Conservation (phyloP, 2,329 filamentous ascomycete genomes). For the Verticillium isaacii region DNA sequence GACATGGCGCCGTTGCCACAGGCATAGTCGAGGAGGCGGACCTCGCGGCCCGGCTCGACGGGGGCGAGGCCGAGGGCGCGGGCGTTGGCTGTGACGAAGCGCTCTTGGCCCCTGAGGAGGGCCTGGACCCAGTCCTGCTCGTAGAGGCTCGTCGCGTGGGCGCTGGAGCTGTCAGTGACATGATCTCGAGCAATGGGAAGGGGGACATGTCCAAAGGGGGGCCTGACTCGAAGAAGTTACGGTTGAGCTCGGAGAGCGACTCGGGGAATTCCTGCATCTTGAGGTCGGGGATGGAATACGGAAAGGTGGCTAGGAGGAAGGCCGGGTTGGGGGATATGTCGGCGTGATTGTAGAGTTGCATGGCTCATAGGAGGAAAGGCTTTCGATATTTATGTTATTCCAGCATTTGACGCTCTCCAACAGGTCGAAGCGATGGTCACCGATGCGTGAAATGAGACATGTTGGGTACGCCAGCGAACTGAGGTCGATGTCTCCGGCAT, state of each 20-base stretch:
- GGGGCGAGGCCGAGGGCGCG: slow-evolving; percentile 5
- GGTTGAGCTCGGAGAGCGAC: slow-evolving; percentile 9
- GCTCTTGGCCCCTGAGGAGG: slow-evolving; percentile 7
- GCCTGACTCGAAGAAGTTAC: slow-evolving; percentile 11
- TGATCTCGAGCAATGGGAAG: neutral
- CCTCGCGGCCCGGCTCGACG: slow-evolving; percentile 1
- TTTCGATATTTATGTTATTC: no score
- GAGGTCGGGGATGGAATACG: neutral
- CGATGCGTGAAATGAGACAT: neutral
- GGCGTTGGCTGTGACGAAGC: slow-evolving; percentile 9
- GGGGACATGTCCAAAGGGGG: neutral
- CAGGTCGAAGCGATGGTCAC: no score
- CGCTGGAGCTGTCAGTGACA: neutral
- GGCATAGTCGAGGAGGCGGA: slow-evolving; percentile 14
- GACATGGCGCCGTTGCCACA: slow-evolving; percentile 13
- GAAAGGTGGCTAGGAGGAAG: neutral
- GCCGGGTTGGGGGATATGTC: neutral
- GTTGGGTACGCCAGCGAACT: neutral
- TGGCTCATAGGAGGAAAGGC: neutral
- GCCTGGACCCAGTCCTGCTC: slow-evolving; percentile 13
- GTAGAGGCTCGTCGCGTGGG: slow-evolving; percentile 6
- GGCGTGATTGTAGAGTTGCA: neutral
- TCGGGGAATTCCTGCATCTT: neutral
- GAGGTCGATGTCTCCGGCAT: neutral
- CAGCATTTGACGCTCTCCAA: no score